Percentiles rank a stretch among this genome's conserved stretches.
These are phyloP conservation scores for Tetrahymena borealis DNA, from an alignment of 73 alveolate genomes.

Conservation along the genomic window DNA sequence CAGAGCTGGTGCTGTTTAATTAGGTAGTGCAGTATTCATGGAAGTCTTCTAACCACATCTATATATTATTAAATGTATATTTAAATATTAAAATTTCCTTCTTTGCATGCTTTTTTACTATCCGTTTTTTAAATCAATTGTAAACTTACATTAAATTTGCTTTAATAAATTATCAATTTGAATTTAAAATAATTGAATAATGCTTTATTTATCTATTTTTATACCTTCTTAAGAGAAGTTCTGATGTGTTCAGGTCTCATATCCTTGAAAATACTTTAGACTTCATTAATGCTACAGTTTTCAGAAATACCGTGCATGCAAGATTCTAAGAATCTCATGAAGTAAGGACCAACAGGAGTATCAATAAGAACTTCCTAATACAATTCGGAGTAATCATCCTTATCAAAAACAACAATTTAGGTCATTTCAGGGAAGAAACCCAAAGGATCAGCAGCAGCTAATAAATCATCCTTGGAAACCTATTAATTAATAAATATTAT, in stretches of 20 bases:
- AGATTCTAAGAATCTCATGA: constrained; percentile 89
- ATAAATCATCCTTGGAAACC: constrained; percentile 34
- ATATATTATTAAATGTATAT: constrained; percentile 35
- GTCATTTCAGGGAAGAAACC: constrained; percentile 97
- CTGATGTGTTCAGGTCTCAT: constrained; percentile 48
- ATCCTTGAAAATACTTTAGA: constrained; percentile 38
- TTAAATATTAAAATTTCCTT: too few relatives aligned
- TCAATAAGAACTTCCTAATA: constrained; percentile 95
- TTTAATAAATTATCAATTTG: too few relatives aligned
- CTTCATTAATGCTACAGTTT: constrained; percentile 47
- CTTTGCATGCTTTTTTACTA: background rate
- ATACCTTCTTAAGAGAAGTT: constrained; percentile 34
- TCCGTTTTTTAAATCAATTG: too few relatives aligned
- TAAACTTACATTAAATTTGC: background rate
- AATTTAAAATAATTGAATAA: too few relatives aligned
- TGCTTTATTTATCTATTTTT: background rate
- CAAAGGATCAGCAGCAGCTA: constrained; percentile 90
- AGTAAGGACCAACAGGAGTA: constrained; percentile 94
- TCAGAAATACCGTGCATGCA: constrained; percentile 64
- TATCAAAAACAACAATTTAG: constrained; percentile 87
- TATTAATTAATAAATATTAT: background rate
- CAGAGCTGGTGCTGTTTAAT: constrained; percentile 46
- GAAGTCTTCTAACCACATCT: constrained; percentile 97
- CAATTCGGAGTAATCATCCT: constrained; percentile 89
- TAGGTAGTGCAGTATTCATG: constrained; percentile 66